Base-by-base conservation (phyloP, 257 asterid species). In the Haberlea rhodopensis region DNA sequence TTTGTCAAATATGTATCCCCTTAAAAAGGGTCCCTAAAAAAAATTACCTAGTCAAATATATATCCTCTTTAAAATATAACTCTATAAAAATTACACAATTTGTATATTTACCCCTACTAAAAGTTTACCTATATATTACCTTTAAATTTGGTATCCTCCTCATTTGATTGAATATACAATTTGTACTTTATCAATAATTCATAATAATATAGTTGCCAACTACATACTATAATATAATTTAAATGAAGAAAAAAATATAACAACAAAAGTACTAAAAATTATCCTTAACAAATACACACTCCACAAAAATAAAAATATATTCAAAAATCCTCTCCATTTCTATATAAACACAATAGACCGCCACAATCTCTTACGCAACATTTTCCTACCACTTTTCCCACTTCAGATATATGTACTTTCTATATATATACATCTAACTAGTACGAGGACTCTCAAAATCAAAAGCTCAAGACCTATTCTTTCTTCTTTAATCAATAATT, bases 271-370 rank as follows among this genome's bases (percentile, higher is more conserved):
- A 40, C 49, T 13, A 40, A 31, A 27, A n/a, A 31, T 34, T 21
- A 31, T 13, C 60, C 40, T 15, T 23, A 6, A 8, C 51, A 56
- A 64, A 68, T 62, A 57, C 32, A 16, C 43, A 52, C 29, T 32
- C 53, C 24, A 52, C 66, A 54, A 11, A n/a, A 61, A 22, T 32
- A 60, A 53, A 62, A 69, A 73, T 26, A 62, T 46, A 59, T 22
- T 69, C 45, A 62, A 73, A 66, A 63, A 68, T 52, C 73, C 19
- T 61, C 79, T 66, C 75, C 73, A 64, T 62, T 64, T 72, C 88
- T 82, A 82, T 82, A 76, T 79, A 82, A 71, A 71, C 78, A 63
- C 78, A 70, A 7, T 48, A 46, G 29, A 46, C 53, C 57, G 63
- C 73, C 49, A 57, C 29, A 61, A 60, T 71, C 60, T 64, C 63